Evolutionary conservation across 495 filamentous ascomycete species (phyloP), one percentile per base, ranked within the genome.

Genomic region (Talaromyces ruber): DNA sequence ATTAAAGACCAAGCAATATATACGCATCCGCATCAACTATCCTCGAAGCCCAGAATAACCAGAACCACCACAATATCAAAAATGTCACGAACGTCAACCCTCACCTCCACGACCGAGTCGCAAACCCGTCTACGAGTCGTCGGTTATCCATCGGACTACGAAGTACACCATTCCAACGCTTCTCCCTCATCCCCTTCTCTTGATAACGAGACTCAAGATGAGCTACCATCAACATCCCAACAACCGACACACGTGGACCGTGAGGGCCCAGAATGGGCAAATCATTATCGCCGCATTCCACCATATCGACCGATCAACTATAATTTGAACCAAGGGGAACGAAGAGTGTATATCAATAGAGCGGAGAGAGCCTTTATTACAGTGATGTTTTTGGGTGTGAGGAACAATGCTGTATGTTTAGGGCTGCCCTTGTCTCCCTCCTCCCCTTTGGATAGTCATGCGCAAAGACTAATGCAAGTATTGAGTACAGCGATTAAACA

Each of bases 321-420:
- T 26, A 62, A 79, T n/a, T 70, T 81, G 5, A 73, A 80, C 59
- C 68, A 64, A 18, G 64, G 45, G 2, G 65, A 78, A 39, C 61
- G 82, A 58, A 69, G 76, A 2, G 73, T 73, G n/a, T 78, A 78
- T n/a, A 66, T 59, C 12, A 80, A 76, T 67, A 58, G 32, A 6
- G 65, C 68, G 5, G 81, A 84, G 67, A 67, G 64, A 52, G 72
- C 66, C 21, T 82, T 85, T 59, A 70, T 83, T 54, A 71, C 71
- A 52, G 64, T 76, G 2, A 83, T 86, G 82, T 74, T 84, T 55
- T 74, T 76, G 9, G 82, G 81, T 5, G 77, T 82, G 8, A 72
- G 70, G 72, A 61, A 80, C n/a, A 79, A 83, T 64, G 71, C 76
- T 60, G 83, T 86, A 66, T 64, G 81, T 74, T 45, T 34, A n/a